Evolutionary conservation across 306 rosid genomes (phyloP).

Genomic region (Inga leiocalycina): DNA sequence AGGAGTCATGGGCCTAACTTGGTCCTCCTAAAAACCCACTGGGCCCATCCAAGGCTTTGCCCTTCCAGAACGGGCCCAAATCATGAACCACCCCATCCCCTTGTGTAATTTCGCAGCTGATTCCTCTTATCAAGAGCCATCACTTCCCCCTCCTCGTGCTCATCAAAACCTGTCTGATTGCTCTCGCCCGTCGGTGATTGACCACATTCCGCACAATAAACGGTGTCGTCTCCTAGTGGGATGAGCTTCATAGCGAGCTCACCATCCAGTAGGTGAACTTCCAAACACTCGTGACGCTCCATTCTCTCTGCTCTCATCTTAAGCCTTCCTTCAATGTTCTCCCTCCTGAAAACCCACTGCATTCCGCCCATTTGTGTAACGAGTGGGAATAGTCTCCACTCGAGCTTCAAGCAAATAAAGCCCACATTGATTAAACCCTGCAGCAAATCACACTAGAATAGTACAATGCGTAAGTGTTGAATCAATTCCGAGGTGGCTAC

Average conservation of each 20-base stretch:
- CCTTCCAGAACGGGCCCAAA: conserved; percentile 31
- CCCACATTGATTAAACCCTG: conserved; percentile 14
- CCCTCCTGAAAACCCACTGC: conserved; percentile 53
- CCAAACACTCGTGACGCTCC: conserved; percentile 34
- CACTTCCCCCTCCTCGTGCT: neutral
- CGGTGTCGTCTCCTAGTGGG: neutral
- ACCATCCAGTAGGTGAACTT: conserved; percentile 49
- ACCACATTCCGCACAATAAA: conserved; percentile 29
- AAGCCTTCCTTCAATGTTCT: conserved; percentile 47
- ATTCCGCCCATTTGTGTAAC: conserved; percentile 30
- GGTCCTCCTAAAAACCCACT: conserved; percentile 31
- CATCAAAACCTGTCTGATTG: neutral
- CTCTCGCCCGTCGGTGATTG: neutral
- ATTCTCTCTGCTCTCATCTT: conserved; percentile 40
- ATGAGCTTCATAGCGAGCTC: conserved; percentile 49
- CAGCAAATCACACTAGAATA: neutral
- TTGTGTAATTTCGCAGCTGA: neutral
- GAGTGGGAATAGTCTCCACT: neutral
- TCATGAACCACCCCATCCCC: neutral
- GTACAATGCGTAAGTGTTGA: neutral
- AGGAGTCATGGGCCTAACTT: conserved; percentile 41
- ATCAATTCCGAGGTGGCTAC: conserved; percentile 11
- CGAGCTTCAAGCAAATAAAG: neutral
- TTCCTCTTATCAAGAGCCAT: neutral
- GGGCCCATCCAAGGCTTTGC: neutral